Base-by-base conservation (phyloP, 345 rosid genomes). In the Linum trigynum region DNA sequence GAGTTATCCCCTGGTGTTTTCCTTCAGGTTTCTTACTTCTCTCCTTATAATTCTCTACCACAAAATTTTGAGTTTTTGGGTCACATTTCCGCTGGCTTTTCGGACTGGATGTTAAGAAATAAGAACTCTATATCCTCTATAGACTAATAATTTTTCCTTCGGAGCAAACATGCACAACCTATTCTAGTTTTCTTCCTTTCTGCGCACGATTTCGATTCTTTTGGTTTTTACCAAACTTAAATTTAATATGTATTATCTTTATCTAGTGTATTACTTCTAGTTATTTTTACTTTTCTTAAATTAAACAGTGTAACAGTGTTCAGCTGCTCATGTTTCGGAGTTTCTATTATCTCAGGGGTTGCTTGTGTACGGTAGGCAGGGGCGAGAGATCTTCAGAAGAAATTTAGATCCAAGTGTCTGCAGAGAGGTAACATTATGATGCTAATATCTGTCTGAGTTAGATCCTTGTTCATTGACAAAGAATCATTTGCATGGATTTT, bases 321-420 rank as follows among this genome's bases (percentile, higher is more conserved):
- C 14, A 3, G 15, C 15, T 12, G 11, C 53, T 48, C 53, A 48
- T 48, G 53, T 9, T 48, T 48, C 53, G 14, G 14, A 48, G 53
- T 41, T 41, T 55, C 41, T 71, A 38, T 60, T 66, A 39, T 74
- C 75, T 45, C 87, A 90, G 99, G 99, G 97, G 17, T 74, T 90
- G 80, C 91, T 91, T 71, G 92, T 94, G 69, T 88, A 88, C 75
- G 97, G 97, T 62, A 88, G 86, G 72, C 90, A 84, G 53, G 99
- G 97, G 12, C 82, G 69, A 64, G 96, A 94, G 74, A 85, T 94
- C 66, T 88, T 77, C 62, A 83, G 92, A 80, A 76, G 88, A 75
- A 87, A 85, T 74, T 78, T 94, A 75, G 95, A 87, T 71, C 84
- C 71, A 65, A 78, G 71, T 64, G 81, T 90, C 75, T 90, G 97